Percentiles rank a stretch among this genome's conserved stretches.
phyloP scores from a whole-genome alignment of 2,329 filamentous ascomycete species.

The Cladophialophora psammophila region DNA sequence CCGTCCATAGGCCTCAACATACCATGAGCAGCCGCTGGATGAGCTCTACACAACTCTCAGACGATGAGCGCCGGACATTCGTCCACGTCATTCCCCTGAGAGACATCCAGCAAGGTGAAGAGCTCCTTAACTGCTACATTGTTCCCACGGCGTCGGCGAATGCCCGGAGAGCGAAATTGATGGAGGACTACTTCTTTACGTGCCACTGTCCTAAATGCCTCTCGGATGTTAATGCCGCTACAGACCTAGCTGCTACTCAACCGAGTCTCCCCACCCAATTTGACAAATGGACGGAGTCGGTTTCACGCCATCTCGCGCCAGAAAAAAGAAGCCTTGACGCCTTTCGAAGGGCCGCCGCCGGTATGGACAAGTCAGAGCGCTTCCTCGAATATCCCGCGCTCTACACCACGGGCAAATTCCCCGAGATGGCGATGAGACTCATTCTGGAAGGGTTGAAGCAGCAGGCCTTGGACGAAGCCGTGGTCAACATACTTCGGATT shows the following conservation, averaged over 20 bases:
- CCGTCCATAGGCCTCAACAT: slow-evolving; percentile 46
- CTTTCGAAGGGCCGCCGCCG: slow-evolving; percentile 5
- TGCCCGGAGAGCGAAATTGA: slow-evolving; percentile 60
- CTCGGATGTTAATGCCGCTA: slow-evolving; percentile 18
- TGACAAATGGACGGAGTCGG: slow-evolving; percentile 20
- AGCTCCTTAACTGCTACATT: slow-evolving; percentile 68
- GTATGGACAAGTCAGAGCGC: slow-evolving; percentile 20
- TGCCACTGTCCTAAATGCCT: slow-evolving; percentile 56
- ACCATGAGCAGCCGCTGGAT: slow-evolving; percentile 32
- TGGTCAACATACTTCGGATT: slow-evolving; percentile 26
- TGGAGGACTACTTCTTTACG: slow-evolving; percentile 63
- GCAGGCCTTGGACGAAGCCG: slow-evolving; percentile 22
- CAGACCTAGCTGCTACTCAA: slow-evolving; percentile 11
- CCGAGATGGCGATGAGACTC: slow-evolving; percentile 21
- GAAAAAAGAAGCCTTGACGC: neutral
- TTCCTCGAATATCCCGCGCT: slow-evolving; percentile 25
- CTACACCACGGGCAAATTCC: slow-evolving; percentile 25
- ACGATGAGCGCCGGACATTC: slow-evolving; percentile 19
- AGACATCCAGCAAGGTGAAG: slow-evolving; percentile 61
- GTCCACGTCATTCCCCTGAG: slow-evolving; percentile 44
- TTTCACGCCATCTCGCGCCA: slow-evolving; percentile 12
- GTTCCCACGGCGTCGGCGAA: slow-evolving; percentile 60
- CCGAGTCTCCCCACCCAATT: slow-evolving; percentile 20
- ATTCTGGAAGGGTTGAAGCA: slow-evolving; percentile 16
- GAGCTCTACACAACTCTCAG: slow-evolving; percentile 41